Base-by-base conservation (phyloP, 139 green algal genomes). In the Picochlorum sp. region DNA sequence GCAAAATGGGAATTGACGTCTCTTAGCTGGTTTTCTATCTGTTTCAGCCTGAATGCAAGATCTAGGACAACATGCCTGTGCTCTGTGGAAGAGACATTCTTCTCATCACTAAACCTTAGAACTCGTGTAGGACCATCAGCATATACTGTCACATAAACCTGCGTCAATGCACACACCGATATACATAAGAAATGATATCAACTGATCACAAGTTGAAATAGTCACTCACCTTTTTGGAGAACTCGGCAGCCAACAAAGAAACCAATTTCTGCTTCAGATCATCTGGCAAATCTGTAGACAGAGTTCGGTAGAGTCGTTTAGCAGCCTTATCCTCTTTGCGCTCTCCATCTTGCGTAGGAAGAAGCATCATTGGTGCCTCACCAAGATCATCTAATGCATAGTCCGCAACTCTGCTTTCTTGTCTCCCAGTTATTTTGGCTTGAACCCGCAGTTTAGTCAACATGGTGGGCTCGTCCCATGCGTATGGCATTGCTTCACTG, bases 41-140 rank as follows among this genome's bases (percentile, higher is more conserved):
- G 75, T 39, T 70, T 72, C 5, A 80, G 55, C 24, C 75, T 63
- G 1, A 67, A 72, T 8, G 72, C 68, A 56, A 88, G 63, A 51
- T 85, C 81, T 10, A 81, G 52, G 13, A 88, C 61, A 20, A 69
- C 70, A 53, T 83, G 62, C 43, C 82, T 63, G 14, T 80, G 65
- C 50, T 86, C 79, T 49, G 69, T 28, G 6, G 61, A 67, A 0
- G 63, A 66, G 3, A 65, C 25, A 31, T 64, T 70, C 26, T 75
- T 79, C 25, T 78, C 74, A 55, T 95, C 85, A 4, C 61, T 74
- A 61, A 94, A 89, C 58, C 79, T 82, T 53, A 95, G 76, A 54
- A 92, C 81, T n/a, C 83, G 73, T 3, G 86, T 95, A 14, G 85
- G 84, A 6, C 87, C 87, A 52, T 95, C 86, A 5, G 87, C 84